phyloP scores from a whole-genome alignment of 2,329 filamentous ascomycete species.

The Ascochyta rabiei region DNA sequence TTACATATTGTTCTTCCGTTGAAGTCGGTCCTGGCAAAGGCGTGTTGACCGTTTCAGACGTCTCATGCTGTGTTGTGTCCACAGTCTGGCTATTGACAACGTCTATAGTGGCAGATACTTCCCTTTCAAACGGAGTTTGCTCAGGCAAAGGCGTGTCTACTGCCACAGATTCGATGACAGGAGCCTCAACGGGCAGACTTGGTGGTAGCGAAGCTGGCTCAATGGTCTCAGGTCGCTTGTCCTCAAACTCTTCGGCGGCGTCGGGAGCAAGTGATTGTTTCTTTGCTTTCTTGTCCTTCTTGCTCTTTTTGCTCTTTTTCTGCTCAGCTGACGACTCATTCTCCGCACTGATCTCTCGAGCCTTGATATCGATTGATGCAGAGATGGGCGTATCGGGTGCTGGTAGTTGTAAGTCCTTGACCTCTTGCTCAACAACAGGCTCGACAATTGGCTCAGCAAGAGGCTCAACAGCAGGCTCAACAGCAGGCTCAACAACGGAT shows the following conservation, averaged over 20 bases:
- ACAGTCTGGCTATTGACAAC: not conserved
- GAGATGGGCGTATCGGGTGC: conserved; percentile 5
- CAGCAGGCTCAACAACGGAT: not conserved
- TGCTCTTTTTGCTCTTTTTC: conserved; percentile 36
- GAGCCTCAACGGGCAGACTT: not conserved
- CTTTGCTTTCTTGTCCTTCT: conserved; percentile 41
- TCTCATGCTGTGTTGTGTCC: not conserved
- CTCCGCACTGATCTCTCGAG: conserved; percentile 15
- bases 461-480: not conserved
- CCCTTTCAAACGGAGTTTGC: conserved; percentile 1
- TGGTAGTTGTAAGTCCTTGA: not conserved
- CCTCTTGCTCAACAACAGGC: not conserved
- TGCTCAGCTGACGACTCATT: conserved; percentile 21
- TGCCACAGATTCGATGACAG: not conserved
- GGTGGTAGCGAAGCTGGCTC: conserved; percentile 6
- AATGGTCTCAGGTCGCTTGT: not conserved
- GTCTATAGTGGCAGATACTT: not conserved
- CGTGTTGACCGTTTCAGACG: not conserved
- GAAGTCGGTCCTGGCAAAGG: not conserved
- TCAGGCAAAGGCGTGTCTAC: not conserved
- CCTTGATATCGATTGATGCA: conserved; percentile 7
- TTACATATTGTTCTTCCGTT: not conserved
- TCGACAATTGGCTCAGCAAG: too few species aligned
- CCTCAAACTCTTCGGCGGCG: conserved; percentile 3
- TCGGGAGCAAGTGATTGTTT: conserved; percentile 21